phyloP scores from a whole-genome alignment of 805 yeast genomes.

The Wickerhamomyces alni region DNA sequence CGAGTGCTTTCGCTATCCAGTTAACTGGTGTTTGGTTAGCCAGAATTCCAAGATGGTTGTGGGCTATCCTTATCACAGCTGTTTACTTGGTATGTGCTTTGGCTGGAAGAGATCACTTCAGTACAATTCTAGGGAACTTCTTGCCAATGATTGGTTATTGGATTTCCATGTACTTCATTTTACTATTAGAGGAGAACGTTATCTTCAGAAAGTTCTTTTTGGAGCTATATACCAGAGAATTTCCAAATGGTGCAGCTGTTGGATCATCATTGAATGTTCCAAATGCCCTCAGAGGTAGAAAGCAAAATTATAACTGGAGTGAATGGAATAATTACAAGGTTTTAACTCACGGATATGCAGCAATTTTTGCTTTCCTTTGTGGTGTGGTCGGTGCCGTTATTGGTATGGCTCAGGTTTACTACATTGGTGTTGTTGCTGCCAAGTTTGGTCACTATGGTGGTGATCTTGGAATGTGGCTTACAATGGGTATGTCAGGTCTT shows the following conservation, averaged over 20 bases:
- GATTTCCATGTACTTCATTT: constrained; percentile 75
- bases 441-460: constrained; percentile 64
- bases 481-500: constrained; percentile 63
- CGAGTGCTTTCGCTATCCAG: constrained; percentile 77
- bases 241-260: constrained; percentile 23
- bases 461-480: constrained; percentile 77
- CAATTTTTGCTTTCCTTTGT: constrained; percentile 53
- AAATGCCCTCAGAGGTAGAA: constrained; percentile 17
- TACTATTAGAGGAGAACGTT: constrained; percentile 65
- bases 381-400: constrained; percentile 81
- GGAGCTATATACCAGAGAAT: constrained; percentile 37
- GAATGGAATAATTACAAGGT: constrained; percentile 60
- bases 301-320: constrained; percentile 60
- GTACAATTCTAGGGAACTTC: constrained; percentile 70
- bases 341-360: constrained; percentile 69
- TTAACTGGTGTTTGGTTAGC: constrained; percentile 49
- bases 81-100: constrained; percentile 65
- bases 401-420: constrained; percentile 87
- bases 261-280: constrained; percentile 3
- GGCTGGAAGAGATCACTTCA: constrained; percentile 69
- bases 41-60: constrained; percentile 69
- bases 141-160: constrained; percentile 91
- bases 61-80: constrained; percentile 59
- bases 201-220: constrained; percentile 54
- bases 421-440: constrained; percentile 69